Evolutionary conservation across 2,329 filamentous ascomycete genomes (phyloP), one percentile per base, ranked within the genome.

Genomic region (Dactylella cylindrospora): DNA sequence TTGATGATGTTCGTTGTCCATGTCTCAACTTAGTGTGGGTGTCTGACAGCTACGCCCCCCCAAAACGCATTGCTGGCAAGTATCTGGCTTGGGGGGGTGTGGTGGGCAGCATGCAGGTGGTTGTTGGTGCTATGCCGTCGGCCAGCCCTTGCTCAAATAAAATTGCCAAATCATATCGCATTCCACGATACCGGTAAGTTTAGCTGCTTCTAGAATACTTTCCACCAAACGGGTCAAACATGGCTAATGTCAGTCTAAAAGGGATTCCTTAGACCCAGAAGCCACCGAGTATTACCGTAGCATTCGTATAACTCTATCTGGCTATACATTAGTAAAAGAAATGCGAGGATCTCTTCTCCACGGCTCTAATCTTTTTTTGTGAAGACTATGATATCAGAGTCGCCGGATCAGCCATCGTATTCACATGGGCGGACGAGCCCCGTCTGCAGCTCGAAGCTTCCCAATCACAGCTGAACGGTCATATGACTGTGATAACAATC

Each of bases 151-250:
- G 50, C 36, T 35, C 57, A 20, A 38, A 31, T 33, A 6, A 17
- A 40, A 19, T 54, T 49, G 57, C 57, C 57, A 62, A 62, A 62
- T 62, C 57, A 62, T 39, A 62, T 49, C 49, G 43, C 49, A 62
- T 54, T 50, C 57, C 57, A 44, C 32, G 12, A 44, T 49, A 6
- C 49, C 41, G 57, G 55, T 47, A 53, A 41, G 41, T 43, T 44
- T 62, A 49, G 57, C 43, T 62, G 38, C 43, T 62, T 62, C 57
- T 62, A 62, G 57, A 62, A 61, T 33, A 61, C n/a, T n/a, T n/a
- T n/a, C n/a, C n/a, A n/a, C n/a, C n/a, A n/a, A n/a, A n/a, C n/a
- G n/a, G n/a, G n/a, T n/a, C n/a, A n/a, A n/a, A n/a, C n/a, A n/a
- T n/a, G n/a, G n/a, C n/a, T n/a, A n/a, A n/a, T n/a, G n/a, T n/a